Conservation (phyloP, 176 grass and related monocot genomes). For the Aegilops speltoides region DNA sequence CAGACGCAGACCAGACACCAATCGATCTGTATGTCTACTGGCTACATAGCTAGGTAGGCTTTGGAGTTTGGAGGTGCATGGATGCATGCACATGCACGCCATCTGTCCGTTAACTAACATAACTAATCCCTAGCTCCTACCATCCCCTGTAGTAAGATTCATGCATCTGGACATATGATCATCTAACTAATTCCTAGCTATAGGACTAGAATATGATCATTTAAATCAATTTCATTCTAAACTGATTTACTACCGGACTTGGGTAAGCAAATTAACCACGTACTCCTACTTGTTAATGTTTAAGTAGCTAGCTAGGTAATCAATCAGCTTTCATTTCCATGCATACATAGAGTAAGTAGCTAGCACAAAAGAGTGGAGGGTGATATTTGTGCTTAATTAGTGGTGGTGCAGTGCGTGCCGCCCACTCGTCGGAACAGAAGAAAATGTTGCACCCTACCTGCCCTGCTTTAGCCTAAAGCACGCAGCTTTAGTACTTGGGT, state of each 20-base stretch:
- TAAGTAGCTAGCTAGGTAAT: no score
- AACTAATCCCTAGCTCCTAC: background rate
- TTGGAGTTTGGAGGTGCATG: slow-evolving; percentile 10
- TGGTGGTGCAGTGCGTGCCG: background rate
- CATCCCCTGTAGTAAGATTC: background rate
- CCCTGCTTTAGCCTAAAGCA: background rate
- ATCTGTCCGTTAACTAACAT: slow-evolving; percentile 43
- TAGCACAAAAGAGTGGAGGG: background rate
- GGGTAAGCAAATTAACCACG: no score
- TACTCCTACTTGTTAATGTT: no score
- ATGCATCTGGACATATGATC: background rate
- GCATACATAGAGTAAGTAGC: no score
- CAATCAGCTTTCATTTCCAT: no score
- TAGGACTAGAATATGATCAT: no score
- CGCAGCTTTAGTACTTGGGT: slow-evolving; percentile 13
- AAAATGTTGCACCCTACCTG: background rate
- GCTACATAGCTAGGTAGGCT: background rate
- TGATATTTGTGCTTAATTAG: background rate
- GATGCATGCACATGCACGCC: slow-evolving; percentile 18
- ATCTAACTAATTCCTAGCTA: background rate
- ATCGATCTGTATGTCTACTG: background rate
- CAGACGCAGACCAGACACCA: background rate
- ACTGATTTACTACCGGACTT: no score
- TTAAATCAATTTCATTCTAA: no score
- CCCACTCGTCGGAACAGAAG: background rate